Evolutionary conservation across 208 protist genomes (phyloP).

Genomic region (Crithidia fasciculata): DNA sequence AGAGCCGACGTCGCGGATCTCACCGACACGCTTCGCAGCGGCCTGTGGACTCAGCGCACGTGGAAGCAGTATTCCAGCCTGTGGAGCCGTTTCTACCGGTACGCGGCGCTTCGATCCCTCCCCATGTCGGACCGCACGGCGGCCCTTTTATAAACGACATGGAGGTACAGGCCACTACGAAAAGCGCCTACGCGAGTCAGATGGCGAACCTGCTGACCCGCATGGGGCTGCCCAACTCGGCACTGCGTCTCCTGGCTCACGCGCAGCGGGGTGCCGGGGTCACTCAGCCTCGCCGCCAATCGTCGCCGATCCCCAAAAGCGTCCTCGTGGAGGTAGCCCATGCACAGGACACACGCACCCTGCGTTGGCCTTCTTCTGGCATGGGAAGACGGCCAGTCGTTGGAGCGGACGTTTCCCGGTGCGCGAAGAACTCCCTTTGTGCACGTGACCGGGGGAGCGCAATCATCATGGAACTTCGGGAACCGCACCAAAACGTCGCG

Average conservation of each 20-base stretch:
- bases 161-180: neutral
- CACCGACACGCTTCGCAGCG: neutral
- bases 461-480: neutral
- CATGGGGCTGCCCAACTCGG: neutral
- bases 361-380: neutral
- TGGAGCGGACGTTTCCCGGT: neutral
- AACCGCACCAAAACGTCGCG: conserved; percentile 1
- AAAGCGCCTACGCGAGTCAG: neutral
- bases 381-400: neutral
- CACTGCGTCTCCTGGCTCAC: neutral
- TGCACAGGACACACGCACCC: neutral
- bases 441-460: neutral
- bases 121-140: conserved; percentile 1
- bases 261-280: neutral
- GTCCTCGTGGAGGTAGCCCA: neutral
- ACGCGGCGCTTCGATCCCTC: neutral
- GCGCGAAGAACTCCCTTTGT: neutral
- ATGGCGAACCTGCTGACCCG: neutral
- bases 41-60: neutral
- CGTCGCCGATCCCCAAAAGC: neutral
- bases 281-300: neutral
- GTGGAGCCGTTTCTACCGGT: neutral
- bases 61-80: neutral
- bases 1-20: neutral
- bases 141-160: neutral